A percentile compares a stretch with the other conserved stretches of the same genome.
These are phyloP conservation scores for Leccinum longicurvipes DNA, from an alignment of 768 basidiomycete genomes.

Conservation along the genomic window DNA sequence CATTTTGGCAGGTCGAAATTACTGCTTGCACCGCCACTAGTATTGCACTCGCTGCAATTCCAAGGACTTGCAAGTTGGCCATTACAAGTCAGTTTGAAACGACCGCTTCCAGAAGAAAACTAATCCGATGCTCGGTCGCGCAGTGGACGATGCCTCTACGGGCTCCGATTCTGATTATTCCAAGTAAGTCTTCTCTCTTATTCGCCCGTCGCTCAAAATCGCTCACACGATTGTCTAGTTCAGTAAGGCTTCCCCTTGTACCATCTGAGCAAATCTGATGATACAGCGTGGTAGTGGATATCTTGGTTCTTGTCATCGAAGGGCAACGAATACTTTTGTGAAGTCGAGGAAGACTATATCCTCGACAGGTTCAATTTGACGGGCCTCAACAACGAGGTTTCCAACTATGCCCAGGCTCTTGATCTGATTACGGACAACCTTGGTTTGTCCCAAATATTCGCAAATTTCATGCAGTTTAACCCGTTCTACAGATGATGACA, in stretches of 20 bases:
- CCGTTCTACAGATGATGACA: constrained; percentile 70
- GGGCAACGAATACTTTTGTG: constrained; percentile 99
- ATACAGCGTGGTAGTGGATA: constrained; percentile 67
- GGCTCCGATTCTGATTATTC: constrained; percentile 96
- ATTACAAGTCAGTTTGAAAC: constrained; percentile 25
- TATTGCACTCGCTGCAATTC: background rate
- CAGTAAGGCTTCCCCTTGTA: constrained; percentile 22
- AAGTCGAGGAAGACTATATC: constrained; percentile 99
- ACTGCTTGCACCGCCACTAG: constrained; percentile 22
- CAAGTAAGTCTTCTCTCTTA: constrained; percentile 53
- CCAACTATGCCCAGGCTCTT: constrained; percentile 90
- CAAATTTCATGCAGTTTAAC: background rate
- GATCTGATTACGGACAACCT: constrained; percentile 96
- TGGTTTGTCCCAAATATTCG: constrained; percentile 50
- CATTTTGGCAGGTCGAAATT: background rate
- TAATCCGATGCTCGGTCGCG: constrained; percentile 34
- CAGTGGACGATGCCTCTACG: constrained; percentile 85
- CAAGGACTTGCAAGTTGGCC: constrained; percentile 5
- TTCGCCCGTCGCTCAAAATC: background rate
- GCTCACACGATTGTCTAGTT: constrained; percentile 23
- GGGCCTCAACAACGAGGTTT: constrained; percentile 92
- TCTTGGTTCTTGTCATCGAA: constrained; percentile 97
- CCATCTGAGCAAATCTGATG: constrained; percentile 17
- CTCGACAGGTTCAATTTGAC: constrained; percentile 98
- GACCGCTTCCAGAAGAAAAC: constrained; percentile 15